These are phyloP conservation scores for Emmonsia crescens DNA, from an alignment of 2,329 filamentous ascomycete genomes.

Conservation along the genomic window DNA sequence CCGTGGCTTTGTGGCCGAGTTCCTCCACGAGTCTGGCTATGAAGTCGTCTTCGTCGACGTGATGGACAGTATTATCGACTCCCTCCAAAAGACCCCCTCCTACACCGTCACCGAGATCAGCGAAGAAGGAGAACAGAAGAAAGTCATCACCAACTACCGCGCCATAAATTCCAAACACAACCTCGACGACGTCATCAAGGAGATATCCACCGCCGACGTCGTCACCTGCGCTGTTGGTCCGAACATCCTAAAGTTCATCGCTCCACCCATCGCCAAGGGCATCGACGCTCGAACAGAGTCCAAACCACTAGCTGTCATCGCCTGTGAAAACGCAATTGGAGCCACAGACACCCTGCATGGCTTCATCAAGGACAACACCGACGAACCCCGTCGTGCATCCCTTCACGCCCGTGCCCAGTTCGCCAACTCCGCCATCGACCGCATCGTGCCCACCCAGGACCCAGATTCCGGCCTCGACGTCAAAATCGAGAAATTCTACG, in stretches of 20 bases:
- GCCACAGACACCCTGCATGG: slow-evolving; percentile 79
- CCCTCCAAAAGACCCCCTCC: slow-evolving; percentile 60
- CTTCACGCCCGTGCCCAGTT: slow-evolving; percentile 71
- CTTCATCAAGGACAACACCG: slow-evolving; percentile 70
- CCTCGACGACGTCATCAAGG: slow-evolving; percentile 67
- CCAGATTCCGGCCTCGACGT: slow-evolving; percentile 73
- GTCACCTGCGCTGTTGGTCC: slow-evolving; percentile 97
- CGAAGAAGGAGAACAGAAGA: slow-evolving; percentile 65
- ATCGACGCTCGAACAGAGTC: slow-evolving; percentile 59
- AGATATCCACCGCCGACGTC: slow-evolving; percentile 77
- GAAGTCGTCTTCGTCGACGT: slow-evolving; percentile 97
- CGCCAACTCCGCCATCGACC: slow-evolving; percentile 96
- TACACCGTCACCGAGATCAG: slow-evolving; percentile 94
- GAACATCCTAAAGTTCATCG: slow-evolving; percentile 92
- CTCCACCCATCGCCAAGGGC: slow-evolving; percentile 88
- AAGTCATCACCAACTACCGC: slow-evolving; percentile 86
- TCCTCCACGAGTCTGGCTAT: slow-evolving; percentile 88
- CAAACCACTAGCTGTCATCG: slow-evolving; percentile 78
- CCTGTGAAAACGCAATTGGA: slow-evolving; percentile 95
- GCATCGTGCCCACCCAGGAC: slow-evolving; percentile 89
- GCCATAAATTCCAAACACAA: slow-evolving; percentile 91
- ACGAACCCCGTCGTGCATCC: slow-evolving; percentile 53
- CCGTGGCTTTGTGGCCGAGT: slow-evolving; percentile 78
- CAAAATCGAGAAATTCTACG: slow-evolving; percentile 95
- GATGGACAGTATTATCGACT: slow-evolving; percentile 68